Evolutionary conservation across 345 rosid species (phyloP), one percentile per base, ranked within the genome.

Genomic region (Aquilaria malaccensis): DNA sequence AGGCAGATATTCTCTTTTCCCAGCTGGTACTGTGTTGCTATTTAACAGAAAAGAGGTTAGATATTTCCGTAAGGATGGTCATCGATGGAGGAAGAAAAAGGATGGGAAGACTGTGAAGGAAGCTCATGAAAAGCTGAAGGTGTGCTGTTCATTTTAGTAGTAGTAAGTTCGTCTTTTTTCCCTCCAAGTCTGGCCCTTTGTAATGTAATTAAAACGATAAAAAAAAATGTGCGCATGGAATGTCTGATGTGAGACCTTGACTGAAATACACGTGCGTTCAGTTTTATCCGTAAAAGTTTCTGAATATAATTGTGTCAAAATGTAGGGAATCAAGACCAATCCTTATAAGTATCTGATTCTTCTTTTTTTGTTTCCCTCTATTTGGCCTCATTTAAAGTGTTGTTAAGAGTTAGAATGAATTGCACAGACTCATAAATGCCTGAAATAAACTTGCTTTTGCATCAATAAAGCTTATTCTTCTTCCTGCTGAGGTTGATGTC

Each of bases 71-170:
- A 91, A 86, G 71, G 98, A 91, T 74, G 92, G 88, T 29, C 98
- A 92, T 59, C 67, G 76, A 33, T 92, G 98, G 98, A 92, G 88
- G 81, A 92, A 92, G 82, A 92, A 92, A 70, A 92, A 81, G 70
- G 96, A 92, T 76, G 96, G 98, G 11, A 92, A 88, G 74, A 92
- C 98, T 11, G 89, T 88, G 67, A 83, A 77, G 80, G 98, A 92
- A 85, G 98, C 98, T 71, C 98, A 92, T 61, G 98, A 92, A 77
- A 92, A 92, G 87, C 79, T 92, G 73, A 92, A 88, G 96, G 98
- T 88, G 82, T 67, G 81, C 82, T 57, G 75, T 81, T 78, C 63
- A 68, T 61, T 74, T 70, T 74, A 7, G 61, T 80, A 81, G 63
- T 83, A 54, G 81, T 83, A 73, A 68, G 77, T 76, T 72, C 64